Evolutionary conservation across 2,329 filamentous ascomycete species (phyloP).

Genomic region (Diplodia sapinea): DNA sequence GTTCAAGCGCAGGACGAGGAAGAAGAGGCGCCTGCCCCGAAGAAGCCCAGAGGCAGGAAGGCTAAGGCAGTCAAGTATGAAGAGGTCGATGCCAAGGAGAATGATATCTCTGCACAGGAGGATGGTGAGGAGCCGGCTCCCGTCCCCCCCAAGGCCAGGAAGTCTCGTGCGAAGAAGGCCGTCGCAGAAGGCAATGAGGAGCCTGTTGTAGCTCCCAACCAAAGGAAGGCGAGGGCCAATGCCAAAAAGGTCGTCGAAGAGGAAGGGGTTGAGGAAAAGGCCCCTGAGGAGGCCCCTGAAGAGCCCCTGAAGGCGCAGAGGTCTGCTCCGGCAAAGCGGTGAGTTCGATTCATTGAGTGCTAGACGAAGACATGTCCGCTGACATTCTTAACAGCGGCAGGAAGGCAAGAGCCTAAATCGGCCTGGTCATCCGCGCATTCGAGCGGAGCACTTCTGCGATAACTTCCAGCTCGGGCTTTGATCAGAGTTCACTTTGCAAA

Average conservation of each 20-base stretch:
- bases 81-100: slow-evolving; percentile 41
- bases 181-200: slow-evolving; percentile 22
- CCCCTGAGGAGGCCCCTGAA: slow-evolving; percentile 9
- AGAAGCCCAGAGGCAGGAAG: slow-evolving; percentile 34
- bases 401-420: slow-evolving; percentile 23
- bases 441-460: neutral
- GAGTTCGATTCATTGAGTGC: neutral
- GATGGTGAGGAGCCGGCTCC: slow-evolving; percentile 41
- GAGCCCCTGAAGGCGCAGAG: slow-evolving; percentile 22
- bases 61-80: slow-evolving; percentile 36
- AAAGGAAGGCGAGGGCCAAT: slow-evolving; percentile 17
- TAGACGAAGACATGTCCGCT: neutral
- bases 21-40: slow-evolving; percentile 30
- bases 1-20: slow-evolving; percentile 32
- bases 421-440: neutral
- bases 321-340: slow-evolving; percentile 27
- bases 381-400: neutral
- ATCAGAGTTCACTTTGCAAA: neutral
- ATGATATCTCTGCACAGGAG: slow-evolving; percentile 34
- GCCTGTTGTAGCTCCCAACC: neutral
- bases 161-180: slow-evolving; percentile 46
- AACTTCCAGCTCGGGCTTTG: neutral
- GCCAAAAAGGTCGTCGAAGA: neutral
- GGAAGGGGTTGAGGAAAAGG: slow-evolving; percentile 4
- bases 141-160: slow-evolving; percentile 43